Percentiles rank a stretch among this genome's conserved stretches.
These are phyloP conservation scores for Vaccinium myrtillus DNA, from an alignment of 148 eudicot species.

Conservation along the genomic window DNA sequence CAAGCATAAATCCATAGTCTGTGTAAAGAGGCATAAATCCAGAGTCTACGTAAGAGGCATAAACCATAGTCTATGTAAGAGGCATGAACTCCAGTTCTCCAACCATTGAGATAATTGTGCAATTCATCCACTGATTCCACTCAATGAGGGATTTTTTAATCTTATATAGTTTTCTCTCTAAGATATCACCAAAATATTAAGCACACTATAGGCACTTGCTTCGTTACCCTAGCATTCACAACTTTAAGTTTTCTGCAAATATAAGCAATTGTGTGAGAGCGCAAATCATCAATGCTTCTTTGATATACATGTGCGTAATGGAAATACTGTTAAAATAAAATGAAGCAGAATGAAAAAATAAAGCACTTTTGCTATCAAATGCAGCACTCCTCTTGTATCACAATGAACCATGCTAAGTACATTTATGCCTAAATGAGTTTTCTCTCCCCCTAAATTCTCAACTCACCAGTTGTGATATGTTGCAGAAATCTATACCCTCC, in stretches of 20 bases:
- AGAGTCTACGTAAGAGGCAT: too few species aligned
- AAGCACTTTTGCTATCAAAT: not conserved
- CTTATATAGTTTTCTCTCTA: not conserved
- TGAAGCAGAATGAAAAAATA: not conserved
- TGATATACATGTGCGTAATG: not conserved
- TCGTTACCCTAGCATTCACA: not conserved
- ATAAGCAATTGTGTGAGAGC: not conserved
- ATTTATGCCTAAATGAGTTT: not conserved
- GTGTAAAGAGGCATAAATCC: too few species aligned
- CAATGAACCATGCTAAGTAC: not conserved
- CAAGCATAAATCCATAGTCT: not conserved
- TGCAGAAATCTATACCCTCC: conserved; percentile 85
- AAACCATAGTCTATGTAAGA: not conserved
- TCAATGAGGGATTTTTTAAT: not conserved
- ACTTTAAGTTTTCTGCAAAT: not conserved
- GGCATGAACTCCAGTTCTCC: not conserved
- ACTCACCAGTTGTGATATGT: conserved; percentile 95
- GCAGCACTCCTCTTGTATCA: not conserved
- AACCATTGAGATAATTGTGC: not conserved
- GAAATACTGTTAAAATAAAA: not conserved
- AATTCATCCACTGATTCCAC: conserved; percentile 1
- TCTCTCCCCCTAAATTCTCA: conserved; percentile 23
- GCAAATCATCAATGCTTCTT: not conserved
- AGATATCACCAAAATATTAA: not conserved
- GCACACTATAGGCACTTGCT: not conserved